A percentile compares a stretch with the other conserved stretches of the same genome.
Evolutionary conservation across 2,329 filamentous ascomycete species (phyloP).

Genomic region (Epichloe amarillans): DNA sequence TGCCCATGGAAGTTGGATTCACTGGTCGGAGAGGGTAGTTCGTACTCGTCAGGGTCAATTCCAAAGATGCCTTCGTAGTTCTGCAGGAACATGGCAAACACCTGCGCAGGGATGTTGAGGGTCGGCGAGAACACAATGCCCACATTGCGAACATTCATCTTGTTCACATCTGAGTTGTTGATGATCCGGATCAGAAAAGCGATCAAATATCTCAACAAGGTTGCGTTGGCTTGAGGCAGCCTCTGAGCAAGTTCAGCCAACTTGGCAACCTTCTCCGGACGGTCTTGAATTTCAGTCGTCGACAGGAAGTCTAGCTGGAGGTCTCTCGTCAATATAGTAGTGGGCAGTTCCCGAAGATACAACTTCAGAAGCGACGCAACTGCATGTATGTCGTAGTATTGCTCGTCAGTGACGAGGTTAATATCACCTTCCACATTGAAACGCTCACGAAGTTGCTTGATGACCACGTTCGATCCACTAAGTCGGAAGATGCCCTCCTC

Average conservation of each 20-base stretch:
- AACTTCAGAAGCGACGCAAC: constrained; percentile 88
- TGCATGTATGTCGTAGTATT: constrained; percentile 91
- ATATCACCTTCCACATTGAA: constrained; percentile 92
- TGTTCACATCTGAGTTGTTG: constrained; percentile 79
- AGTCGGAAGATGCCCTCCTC: constrained; percentile 96
- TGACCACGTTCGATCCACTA: constrained; percentile 91
- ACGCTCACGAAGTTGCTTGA: constrained; percentile 78
- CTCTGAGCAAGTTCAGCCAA: constrained; percentile 68
- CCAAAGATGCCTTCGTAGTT: constrained; percentile 83
- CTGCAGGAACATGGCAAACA: constrained; percentile 87
- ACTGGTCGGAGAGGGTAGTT: constrained; percentile 34
- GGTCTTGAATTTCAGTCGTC: constrained; percentile 65
- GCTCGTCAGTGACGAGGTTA: constrained; percentile 67
- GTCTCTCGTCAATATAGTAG: constrained; percentile 81
- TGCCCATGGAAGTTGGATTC: constrained; percentile 22
- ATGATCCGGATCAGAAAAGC: constrained; percentile 86
- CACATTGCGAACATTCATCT: constrained; percentile 96
- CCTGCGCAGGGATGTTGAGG: constrained; percentile 85
- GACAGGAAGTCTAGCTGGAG: constrained; percentile 79
- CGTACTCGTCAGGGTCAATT: constrained; percentile 50
- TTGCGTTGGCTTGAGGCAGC: constrained; percentile 68
- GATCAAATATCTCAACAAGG: constrained; percentile 71
- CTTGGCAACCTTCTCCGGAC: constrained; percentile 60
- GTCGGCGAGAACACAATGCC: constrained; percentile 97
- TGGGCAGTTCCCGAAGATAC: constrained; percentile 83